Conservation (phyloP, 2,329 filamentous ascomycete genomes). For the Aaosphaeria arxii region DNA sequence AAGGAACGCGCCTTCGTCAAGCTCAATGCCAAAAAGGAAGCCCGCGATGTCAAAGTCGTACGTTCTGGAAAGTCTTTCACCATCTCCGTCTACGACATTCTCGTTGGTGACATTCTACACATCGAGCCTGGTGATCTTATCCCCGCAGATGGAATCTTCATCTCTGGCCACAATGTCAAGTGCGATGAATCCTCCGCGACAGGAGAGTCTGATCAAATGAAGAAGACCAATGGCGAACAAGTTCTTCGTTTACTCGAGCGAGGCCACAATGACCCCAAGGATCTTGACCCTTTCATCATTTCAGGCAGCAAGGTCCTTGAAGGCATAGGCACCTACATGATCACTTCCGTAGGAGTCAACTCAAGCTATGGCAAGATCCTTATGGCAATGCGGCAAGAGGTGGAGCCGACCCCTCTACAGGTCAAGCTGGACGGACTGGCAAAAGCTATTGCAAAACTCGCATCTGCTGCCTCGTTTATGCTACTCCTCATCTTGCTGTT, state of each 20-base stretch:
- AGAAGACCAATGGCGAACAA: conserved; percentile 59
- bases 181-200: conserved; percentile 71
- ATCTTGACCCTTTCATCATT: conserved; percentile 63
- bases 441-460: conserved; percentile 50
- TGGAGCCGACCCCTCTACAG: conserved; percentile 53
- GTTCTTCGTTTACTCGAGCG: conserved; percentile 55
- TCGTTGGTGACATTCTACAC: conserved; percentile 66
- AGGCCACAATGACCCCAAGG: conserved; percentile 48
- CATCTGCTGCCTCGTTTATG: conserved; percentile 34
- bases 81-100: conserved; percentile 54
- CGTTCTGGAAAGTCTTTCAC: conserved; percentile 62
- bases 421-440: conserved; percentile 53
- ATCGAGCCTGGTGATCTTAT: conserved; percentile 65
- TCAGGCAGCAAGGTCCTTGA: conserved; percentile 55
- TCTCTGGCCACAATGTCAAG: conserved; percentile 60
- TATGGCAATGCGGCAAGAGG: conserved; percentile 52
- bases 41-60: conserved; percentile 34
- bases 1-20: conserved; percentile 32
- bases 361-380: conserved; percentile 56
- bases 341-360: conserved; percentile 53
- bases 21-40: conserved; percentile 18
- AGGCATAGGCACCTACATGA: conserved; percentile 48
- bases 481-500: conserved; percentile 40
- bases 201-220: conserved; percentile 67
- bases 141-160: conserved; percentile 66